A percentile compares a stretch with the other conserved stretches of the same genome.
Conservation (phyloP, 2,329 filamentous ascomycete species). For the Spiromastix sp. region DNA sequence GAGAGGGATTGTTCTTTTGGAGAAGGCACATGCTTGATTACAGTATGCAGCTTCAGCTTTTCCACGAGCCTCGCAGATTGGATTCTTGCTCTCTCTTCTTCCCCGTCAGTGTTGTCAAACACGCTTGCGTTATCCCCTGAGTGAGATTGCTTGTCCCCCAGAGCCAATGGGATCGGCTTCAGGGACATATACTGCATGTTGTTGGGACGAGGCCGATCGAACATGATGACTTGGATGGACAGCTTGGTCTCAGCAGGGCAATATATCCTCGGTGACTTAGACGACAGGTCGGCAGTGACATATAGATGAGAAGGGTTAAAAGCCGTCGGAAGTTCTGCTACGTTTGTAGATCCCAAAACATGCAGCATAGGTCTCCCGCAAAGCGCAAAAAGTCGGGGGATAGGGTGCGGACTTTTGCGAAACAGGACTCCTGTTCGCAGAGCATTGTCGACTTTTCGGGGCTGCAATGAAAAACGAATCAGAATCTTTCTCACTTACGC, state of each 20-base stretch:
- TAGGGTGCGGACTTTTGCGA: constrained; percentile 68
- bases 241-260: constrained; percentile 55
- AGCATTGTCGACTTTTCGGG: constrained; percentile 75
- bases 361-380: constrained; percentile 77
- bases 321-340: constrained; percentile 33
- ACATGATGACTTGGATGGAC: constrained; percentile 79
- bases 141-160: constrained; percentile 57
- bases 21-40: constrained; percentile 64
- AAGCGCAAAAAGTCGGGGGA: constrained; percentile 69
- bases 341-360: constrained; percentile 76
- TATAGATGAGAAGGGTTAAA: constrained; percentile 63
- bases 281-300: constrained; percentile 42
- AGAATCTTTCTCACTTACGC: constrained; percentile 5
- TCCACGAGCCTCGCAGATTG: constrained; percentile 61
- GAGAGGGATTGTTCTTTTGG: constrained; percentile 73
- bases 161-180: constrained; percentile 73
- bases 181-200: constrained; percentile 96
- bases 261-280: constrained; percentile 58
- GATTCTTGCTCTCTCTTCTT: constrained; percentile 59
- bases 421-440: constrained; percentile 75
- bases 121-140: constrained; percentile 22
- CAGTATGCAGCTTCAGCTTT: constrained; percentile 80
- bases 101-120: constrained; percentile 54
- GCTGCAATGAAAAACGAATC: constrained; percentile 32
- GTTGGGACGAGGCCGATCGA: constrained; percentile 72